A percentile compares a stretch with the other conserved stretches of the same genome.
These are phyloP conservation scores for Chaetomium globosum DNA, from an alignment of 2,329 filamentous ascomycete species.

Conservation along the genomic window DNA sequence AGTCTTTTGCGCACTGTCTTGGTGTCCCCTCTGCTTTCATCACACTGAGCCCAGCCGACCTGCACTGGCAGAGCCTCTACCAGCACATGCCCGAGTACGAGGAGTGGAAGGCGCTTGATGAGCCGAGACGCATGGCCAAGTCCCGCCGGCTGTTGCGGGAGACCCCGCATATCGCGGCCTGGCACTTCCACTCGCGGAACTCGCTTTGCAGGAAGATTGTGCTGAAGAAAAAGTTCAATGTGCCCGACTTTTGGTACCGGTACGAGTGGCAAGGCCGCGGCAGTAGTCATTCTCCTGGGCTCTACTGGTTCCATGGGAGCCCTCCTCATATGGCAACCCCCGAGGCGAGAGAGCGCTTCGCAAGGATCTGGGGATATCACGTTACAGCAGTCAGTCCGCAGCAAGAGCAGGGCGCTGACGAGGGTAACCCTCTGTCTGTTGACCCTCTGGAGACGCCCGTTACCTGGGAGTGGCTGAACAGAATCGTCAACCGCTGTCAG, in stretches of 20 bases:
- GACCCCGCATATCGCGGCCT: constrained; percentile 16
- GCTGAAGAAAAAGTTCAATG: constrained; percentile 8
- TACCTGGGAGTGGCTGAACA: constrained; percentile 12
- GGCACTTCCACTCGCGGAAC: constrained; percentile 9
- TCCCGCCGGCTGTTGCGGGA: constrained; percentile 14
- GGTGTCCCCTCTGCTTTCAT: constrained; percentile 4
- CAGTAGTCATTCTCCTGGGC: not conserved
- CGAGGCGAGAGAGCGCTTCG: not conserved
- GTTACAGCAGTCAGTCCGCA: not conserved
- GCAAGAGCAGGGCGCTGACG: constrained; percentile 8
- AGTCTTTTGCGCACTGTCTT: constrained; percentile 8
- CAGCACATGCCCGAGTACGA: constrained; percentile 2
- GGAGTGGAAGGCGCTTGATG: not conserved
- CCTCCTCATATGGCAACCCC: not conserved
- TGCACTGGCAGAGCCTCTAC: constrained; percentile 12
- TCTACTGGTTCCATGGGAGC: not conserved
- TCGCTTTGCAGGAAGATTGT: constrained; percentile 12
- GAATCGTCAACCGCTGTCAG: constrained; percentile 9
- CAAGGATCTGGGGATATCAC: not conserved
- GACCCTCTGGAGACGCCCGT: constrained; percentile 10
- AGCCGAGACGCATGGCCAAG: constrained; percentile 12
- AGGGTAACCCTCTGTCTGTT: not conserved
- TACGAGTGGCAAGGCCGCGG: constrained; percentile 12
- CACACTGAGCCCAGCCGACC: constrained; percentile 7
- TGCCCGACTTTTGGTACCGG: constrained; percentile 10